These are phyloP conservation scores for Termitomyces sp. DNA, from an alignment of 768 basidiomycete species.

Conservation along the genomic window DNA sequence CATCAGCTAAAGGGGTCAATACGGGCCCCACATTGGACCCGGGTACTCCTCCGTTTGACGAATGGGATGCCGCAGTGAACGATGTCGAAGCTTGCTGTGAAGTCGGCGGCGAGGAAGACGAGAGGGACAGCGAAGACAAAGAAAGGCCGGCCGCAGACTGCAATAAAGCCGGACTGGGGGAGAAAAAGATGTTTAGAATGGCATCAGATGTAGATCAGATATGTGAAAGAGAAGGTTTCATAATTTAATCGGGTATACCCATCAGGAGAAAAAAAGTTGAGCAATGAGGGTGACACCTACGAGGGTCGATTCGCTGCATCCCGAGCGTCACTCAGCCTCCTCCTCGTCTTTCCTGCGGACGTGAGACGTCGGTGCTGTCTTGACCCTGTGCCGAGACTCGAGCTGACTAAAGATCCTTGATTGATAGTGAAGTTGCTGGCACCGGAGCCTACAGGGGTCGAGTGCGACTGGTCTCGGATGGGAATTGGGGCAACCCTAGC, in stretches of 20 bases:
- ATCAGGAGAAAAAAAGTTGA: slow-evolving; percentile 8
- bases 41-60: slow-evolving; percentile 16
- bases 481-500: slow-evolving; percentile 44
- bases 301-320: slow-evolving; percentile 72
- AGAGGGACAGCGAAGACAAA: slow-evolving; percentile 38
- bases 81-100: slow-evolving; percentile 17
- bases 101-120: slow-evolving; percentile 32
- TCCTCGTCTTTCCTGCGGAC: slow-evolving; percentile 63
- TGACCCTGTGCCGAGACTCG: slow-evolving; percentile 22
- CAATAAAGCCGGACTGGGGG: slow-evolving; percentile 24
- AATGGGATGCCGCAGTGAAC: slow-evolving; percentile 18
- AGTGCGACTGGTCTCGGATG: slow-evolving; percentile 3
- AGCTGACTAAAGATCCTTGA: slow-evolving; percentile 20
- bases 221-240: slow-evolving; percentile 1
- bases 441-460: slow-evolving; percentile 8
- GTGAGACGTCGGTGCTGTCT: slow-evolving; percentile 67
- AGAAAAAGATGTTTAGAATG: slow-evolving; percentile 4
- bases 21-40: slow-evolving; percentile 15
- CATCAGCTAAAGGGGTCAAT: slow-evolving; percentile 21
- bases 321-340: slow-evolving; percentile 73
- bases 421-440: slow-evolving; percentile 7
- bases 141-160: slow-evolving; percentile 33
- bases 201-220: background rate
- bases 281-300: slow-evolving; percentile 39
- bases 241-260: background rate